Evolutionary conservation across 2,329 filamentous ascomycete species (phyloP).

Genomic region (Pyricularia grisea): DNA sequence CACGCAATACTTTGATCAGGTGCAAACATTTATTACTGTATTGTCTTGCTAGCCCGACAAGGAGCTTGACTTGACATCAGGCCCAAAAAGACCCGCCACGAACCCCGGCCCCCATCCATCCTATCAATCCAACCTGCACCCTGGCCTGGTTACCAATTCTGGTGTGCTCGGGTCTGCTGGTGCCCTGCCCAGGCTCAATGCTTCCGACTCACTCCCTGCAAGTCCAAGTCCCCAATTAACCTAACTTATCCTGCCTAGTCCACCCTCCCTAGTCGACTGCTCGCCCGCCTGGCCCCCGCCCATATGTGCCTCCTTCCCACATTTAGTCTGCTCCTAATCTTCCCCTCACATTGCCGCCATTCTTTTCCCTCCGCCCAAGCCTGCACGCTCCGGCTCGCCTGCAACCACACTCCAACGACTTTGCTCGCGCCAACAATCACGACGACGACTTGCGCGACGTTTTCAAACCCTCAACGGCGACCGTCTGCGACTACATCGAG

Average conservation of each 20-base stretch:
- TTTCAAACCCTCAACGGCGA: not conserved
- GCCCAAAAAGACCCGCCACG: not conserved
- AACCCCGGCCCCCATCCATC: not conserved
- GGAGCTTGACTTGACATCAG: not conserved
- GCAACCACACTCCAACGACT: not conserved
- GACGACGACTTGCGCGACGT: not conserved
- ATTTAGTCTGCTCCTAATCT: not conserved
- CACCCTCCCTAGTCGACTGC: not conserved
- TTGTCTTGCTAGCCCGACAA: not conserved
- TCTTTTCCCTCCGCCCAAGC: not conserved
- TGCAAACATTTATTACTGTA: not conserved
- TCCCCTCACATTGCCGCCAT: not conserved
- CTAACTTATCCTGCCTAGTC: not conserved
- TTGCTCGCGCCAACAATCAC: not conserved
- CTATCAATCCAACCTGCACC: not conserved
- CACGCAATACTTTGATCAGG: not conserved
- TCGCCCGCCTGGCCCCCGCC: not conserved
- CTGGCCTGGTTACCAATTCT: not conserved
- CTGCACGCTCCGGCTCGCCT: not conserved
- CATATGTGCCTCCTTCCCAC: not conserved
- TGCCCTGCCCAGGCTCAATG: not conserved
- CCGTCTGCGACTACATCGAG: not conserved
- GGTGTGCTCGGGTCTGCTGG: not conserved
- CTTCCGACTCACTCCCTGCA: not conserved
- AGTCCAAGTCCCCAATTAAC: not conserved